Percentiles rank a stretch among this genome's conserved stretches.
Evolutionary conservation across 805 yeast species (phyloP).

Genomic region (Metschnikowia vanudenii): DNA sequence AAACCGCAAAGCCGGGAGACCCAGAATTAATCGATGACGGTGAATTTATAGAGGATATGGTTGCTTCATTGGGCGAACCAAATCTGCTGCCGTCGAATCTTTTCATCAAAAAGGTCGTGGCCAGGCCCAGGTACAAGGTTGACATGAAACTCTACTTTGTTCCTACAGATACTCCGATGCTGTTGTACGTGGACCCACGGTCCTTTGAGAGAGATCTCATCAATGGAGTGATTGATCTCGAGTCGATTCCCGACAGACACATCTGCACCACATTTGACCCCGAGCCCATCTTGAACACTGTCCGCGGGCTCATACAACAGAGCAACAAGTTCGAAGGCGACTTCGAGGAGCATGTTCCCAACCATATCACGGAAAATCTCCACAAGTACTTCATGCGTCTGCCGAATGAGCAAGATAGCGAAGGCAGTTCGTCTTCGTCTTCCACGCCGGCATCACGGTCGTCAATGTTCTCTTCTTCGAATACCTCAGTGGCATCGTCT

Average conservation of each 20-base stretch:
- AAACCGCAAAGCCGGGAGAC: constrained; percentile 56
- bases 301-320: constrained; percentile 10
- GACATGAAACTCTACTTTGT: constrained; percentile 61
- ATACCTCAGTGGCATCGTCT: constrained; percentile 6
- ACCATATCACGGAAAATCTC: constrained; percentile 17
- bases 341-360: constrained; percentile 12
- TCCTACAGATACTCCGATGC: constrained; percentile 37
- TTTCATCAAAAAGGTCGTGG: constrained; percentile 55
- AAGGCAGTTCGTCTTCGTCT: constrained; percentile 6
- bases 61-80: constrained; percentile 37
- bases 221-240: constrained; percentile 46
- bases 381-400: constrained; percentile 13
- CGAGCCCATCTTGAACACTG: constrained; percentile 10
- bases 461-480: constrained; percentile 10
- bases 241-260: constrained; percentile 17
- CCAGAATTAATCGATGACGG: constrained; percentile 49
- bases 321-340: constrained; percentile 8
- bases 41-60: constrained; percentile 38
- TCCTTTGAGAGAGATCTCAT: constrained; percentile 52
- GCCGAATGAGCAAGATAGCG: constrained; percentile 8
- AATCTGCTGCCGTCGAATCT: constrained; percentile 47
- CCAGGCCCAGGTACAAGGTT: constrained; percentile 61
- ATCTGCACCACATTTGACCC: constrained; percentile 20
- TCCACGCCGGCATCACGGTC: constrained; percentile 9
- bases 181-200: constrained; percentile 47